Percentiles rank a stretch among this genome's conserved stretches.
phyloP scores from a whole-genome alignment of 1,284 basidiomycete species.

The Marasmius sp. region DNA sequence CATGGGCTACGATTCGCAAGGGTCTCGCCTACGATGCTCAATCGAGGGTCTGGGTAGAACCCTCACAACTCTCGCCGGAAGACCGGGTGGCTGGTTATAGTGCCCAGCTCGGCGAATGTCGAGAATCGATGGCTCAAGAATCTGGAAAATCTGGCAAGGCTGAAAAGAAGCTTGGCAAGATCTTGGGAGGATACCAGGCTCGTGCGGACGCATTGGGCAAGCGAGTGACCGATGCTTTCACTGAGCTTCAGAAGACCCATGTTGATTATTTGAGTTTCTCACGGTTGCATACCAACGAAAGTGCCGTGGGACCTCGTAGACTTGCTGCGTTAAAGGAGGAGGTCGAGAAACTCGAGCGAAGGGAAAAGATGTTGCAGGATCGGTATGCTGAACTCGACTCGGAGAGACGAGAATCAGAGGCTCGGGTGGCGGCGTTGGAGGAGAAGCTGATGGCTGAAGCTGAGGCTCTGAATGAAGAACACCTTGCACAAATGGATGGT shows the following conservation, averaged over 20 bases:
- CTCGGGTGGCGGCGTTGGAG: constrained; percentile 63
- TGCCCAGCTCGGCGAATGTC: constrained; percentile 59
- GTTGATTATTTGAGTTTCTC: constrained; percentile 80
- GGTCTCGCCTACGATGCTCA: constrained; percentile 63
- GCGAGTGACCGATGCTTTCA: constrained; percentile 68
- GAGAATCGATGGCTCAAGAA: constrained; percentile 81
- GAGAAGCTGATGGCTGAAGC: constrained; percentile 81
- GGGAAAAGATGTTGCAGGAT: constrained; percentile 77
- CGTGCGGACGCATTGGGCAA: constrained; percentile 72
- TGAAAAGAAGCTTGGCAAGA: constrained; percentile 90
- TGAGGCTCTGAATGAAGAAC: constrained; percentile 77
- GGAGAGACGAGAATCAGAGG: constrained; percentile 67
- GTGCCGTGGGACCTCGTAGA: constrained; percentile 71
- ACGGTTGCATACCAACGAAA: constrained; percentile 71
- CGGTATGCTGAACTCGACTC: constrained; percentile 81
- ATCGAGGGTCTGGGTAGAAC: constrained; percentile 68
- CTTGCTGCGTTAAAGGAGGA: constrained; percentile 80
- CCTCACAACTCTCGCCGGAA: constrained; percentile 52
- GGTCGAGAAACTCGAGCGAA: constrained; percentile 74
- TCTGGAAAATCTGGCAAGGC: constrained; percentile 81
- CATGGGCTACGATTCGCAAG: constrained; percentile 70
- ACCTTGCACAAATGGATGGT: constrained; percentile 61
- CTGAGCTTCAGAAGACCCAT: constrained; percentile 65
- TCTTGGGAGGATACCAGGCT: constrained; percentile 88
- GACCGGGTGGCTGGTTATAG: constrained; percentile 68